A percentile compares a stretch with the other conserved stretches of the same genome.
These are phyloP conservation scores for Corrigiola litoralis DNA, from an alignment of 179 eudicot species.

Conservation along the genomic window DNA sequence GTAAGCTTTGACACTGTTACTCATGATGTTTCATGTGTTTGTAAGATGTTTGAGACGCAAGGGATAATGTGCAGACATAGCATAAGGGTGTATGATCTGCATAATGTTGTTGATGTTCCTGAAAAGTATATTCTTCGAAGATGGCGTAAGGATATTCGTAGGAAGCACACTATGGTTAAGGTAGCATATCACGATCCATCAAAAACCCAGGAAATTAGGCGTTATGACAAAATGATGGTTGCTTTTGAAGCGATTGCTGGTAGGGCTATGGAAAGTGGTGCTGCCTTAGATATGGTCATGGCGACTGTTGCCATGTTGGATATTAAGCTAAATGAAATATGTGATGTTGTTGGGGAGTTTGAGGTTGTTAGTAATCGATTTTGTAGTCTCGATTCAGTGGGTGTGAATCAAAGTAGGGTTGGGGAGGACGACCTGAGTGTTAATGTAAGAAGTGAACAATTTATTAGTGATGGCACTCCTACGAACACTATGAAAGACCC, in stretches of 20 bases:
- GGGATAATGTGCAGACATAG: neutral
- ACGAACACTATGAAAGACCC: no score
- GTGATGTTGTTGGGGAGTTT: no score
- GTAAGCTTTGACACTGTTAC: neutral
- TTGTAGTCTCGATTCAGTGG: no score
- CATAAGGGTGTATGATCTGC: neutral
- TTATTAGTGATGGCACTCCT: no score
- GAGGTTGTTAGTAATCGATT: no score
- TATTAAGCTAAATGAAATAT: no score
- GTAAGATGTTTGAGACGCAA: neutral
- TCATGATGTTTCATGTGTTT: neutral
- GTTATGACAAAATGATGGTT: neutral
- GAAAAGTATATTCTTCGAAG: neutral
- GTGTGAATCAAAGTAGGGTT: no score
- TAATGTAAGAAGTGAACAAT: no score
- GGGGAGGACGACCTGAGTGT: no score
- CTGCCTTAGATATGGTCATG: neutral
- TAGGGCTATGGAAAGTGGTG: neutral
- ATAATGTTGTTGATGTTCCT: neutral
- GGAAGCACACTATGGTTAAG: neutral
- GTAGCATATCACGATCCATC: neutral
- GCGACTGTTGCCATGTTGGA: neutral
- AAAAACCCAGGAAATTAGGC: neutral
- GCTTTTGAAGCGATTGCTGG: neutral
- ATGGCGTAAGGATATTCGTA: neutral